Percentiles rank a stretch among this genome's conserved stretches.
Evolutionary conservation across 495 filamentous ascomycete genomes (phyloP).

Genomic region (Penicillium soppii): DNA sequence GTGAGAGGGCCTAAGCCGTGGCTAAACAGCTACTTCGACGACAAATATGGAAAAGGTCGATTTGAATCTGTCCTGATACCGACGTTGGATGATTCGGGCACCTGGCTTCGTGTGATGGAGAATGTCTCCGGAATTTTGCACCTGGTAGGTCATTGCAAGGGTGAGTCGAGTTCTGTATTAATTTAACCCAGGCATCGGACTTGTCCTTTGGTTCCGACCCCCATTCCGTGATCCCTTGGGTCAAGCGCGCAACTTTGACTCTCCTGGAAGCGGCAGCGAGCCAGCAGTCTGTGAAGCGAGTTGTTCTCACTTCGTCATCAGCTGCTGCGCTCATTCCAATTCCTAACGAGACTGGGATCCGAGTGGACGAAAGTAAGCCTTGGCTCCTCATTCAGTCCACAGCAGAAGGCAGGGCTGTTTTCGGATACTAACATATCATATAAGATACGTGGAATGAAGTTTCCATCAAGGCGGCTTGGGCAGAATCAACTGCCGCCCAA

Average conservation of each 20-base stretch:
- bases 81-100: not conserved
- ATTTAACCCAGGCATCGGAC: no score
- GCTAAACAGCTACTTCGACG: not conserved
- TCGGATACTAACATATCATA: no score
- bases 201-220: no score
- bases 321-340: not conserved
- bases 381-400: not conserved
- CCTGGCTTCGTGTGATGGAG: not conserved
- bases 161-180: no score
- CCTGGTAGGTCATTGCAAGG: no score
- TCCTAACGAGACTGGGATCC: not conserved
- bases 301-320: not conserved
- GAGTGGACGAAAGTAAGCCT: not conserved
- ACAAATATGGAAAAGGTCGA: not conserved
- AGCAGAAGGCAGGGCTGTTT: no score
- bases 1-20: not conserved
- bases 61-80: not conserved
- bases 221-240: no score
- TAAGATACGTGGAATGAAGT: conserved; percentile 3
- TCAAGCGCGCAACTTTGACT: not conserved
- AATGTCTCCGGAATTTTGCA: not conserved
- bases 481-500: conserved; percentile 1
- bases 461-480: conserved; percentile 7
- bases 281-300: not conserved
- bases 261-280: not conserved